phyloP scores from a whole-genome alignment of 2,329 filamentous ascomycete genomes.

The Epichloe sibirici region DNA sequence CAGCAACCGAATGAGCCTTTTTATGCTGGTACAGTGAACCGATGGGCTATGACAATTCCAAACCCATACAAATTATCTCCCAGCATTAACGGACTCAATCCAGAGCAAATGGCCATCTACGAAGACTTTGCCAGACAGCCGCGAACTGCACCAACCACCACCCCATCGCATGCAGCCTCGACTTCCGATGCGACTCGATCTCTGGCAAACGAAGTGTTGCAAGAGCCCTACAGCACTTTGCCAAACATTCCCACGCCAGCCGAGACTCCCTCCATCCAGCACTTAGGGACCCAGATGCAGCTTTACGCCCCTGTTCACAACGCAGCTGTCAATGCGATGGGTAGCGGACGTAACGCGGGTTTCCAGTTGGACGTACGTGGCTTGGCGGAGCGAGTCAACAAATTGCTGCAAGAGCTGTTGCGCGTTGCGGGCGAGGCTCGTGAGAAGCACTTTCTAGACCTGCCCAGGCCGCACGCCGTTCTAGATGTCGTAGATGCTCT shows the following conservation, averaged over 20 bases:
- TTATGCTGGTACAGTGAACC: conserved; percentile 67
- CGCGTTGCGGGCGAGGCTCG: conserved; percentile 38
- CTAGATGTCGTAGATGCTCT: conserved; percentile 52
- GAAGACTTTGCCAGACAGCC: conserved; percentile 89
- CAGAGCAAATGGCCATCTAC: conserved; percentile 90
- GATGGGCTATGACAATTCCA: conserved; percentile 89
- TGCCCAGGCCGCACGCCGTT: conserved; percentile 46
- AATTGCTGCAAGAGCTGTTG: conserved; percentile 45
- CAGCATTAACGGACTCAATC: conserved; percentile 57
- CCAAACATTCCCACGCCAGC: conserved; percentile 45
- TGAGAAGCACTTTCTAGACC: conserved; percentile 47
- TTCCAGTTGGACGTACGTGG: conserved; percentile 40
- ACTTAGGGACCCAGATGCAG: conserved; percentile 39
- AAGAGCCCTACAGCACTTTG: conserved; percentile 48
- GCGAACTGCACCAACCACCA: conserved; percentile 44
- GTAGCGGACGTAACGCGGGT: conserved; percentile 38
- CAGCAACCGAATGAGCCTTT: conserved; percentile 74
- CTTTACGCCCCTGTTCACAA: conserved; percentile 43
- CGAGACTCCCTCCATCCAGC: conserved; percentile 45
- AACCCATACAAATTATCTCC: conserved; percentile 83
- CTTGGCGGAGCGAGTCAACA: conserved; percentile 43
- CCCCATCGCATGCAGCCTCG: conserved; percentile 43
- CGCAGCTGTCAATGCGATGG: conserved; percentile 19
- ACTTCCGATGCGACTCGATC: conserved; percentile 49
- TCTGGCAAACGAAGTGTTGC: conserved; percentile 50